Conservation (phyloP, 2,329 filamentous ascomycete genomes). For the Colletotrichum theobromicola region DNA sequence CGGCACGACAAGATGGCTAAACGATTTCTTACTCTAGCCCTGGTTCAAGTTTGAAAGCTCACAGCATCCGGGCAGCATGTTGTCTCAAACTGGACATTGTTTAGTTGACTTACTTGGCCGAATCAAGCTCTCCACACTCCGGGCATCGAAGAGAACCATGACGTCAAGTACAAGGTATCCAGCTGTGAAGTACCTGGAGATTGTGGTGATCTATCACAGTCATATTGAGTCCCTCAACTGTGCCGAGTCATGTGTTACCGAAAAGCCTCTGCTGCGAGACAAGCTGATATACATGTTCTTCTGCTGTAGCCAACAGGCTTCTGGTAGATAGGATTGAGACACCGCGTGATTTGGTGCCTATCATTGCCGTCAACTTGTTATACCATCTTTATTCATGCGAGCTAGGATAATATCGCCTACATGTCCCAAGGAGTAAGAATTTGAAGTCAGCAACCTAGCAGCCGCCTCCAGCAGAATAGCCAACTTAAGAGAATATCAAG, state of each 20-base stretch:
- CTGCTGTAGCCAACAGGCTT: not conserved
- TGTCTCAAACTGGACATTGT: not conserved
- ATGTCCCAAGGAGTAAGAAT: not conserved
- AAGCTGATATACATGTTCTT: not conserved
- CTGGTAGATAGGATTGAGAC: rapidly evolving
- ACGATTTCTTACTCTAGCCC: too few species aligned
- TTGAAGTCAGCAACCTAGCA: not conserved
- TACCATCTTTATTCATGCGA: not conserved
- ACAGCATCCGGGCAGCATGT: not conserved
- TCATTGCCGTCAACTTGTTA: not conserved
- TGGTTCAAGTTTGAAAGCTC: not conserved
- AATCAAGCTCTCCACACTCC: not conserved
- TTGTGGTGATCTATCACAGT: too few species aligned
- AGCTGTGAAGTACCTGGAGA: not conserved
- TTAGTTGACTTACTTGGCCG: not conserved
- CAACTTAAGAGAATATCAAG: not conserved
- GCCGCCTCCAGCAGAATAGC: not conserved
- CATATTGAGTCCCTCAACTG: too few species aligned
- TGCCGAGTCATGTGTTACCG: too few species aligned
- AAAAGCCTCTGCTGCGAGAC: too few species aligned
- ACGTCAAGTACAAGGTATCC: not conserved
- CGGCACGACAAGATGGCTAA: too few species aligned
- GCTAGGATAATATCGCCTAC: not conserved
- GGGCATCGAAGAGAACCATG: not conserved
- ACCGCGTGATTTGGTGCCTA: not conserved